Percentiles rank a stretch among this genome's conserved stretches.
These are phyloP conservation scores for Nakataea oryzae DNA, from an alignment of 2,329 filamentous ascomycete species.

Conservation along the genomic window DNA sequence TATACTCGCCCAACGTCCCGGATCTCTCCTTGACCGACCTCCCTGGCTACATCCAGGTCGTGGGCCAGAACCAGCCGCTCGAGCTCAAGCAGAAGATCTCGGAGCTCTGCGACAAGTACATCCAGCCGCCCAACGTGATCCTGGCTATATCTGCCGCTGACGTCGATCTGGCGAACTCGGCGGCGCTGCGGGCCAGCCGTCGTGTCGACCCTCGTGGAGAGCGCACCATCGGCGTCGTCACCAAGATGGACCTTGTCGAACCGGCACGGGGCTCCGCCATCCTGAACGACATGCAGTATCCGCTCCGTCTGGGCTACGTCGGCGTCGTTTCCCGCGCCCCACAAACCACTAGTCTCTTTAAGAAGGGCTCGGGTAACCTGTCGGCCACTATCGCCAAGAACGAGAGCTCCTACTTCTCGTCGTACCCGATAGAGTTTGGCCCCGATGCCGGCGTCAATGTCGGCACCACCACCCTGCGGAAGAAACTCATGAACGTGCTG, in stretches of 20 bases:
- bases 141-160: slow-evolving; percentile 95
- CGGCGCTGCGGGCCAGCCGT: slow-evolving; percentile 78
- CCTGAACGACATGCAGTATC: slow-evolving; percentile 83
- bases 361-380: slow-evolving; percentile 70
- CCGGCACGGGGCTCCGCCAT: slow-evolving; percentile 67
- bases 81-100: slow-evolving; percentile 93
- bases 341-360: slow-evolving; percentile 62
- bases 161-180: slow-evolving; percentile 94
- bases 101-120: slow-evolving; percentile 96
- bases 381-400: slow-evolving; percentile 75
- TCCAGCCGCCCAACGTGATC: slow-evolving; percentile 90
- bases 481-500: slow-evolving; percentile 93
- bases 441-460: slow-evolving; percentile 61
- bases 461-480: slow-evolving; percentile 77
- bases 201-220: slow-evolving; percentile 91
- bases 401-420: slow-evolving; percentile 76
- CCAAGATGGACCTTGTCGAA: slow-evolving; percentile 97
- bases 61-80: slow-evolving; percentile 78
- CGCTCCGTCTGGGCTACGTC: slow-evolving; percentile 88
- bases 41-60: slow-evolving; percentile 94
- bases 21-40: slow-evolving; percentile 94
- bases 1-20: slow-evolving; percentile 90
- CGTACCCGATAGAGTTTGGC: slow-evolving; percentile 74
- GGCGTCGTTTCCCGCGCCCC: slow-evolving; percentile 86
- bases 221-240: slow-evolving; percentile 95